Conservation (phyloP, 2,329 filamentous ascomycete species). For the Alternaria alternata region DNA sequence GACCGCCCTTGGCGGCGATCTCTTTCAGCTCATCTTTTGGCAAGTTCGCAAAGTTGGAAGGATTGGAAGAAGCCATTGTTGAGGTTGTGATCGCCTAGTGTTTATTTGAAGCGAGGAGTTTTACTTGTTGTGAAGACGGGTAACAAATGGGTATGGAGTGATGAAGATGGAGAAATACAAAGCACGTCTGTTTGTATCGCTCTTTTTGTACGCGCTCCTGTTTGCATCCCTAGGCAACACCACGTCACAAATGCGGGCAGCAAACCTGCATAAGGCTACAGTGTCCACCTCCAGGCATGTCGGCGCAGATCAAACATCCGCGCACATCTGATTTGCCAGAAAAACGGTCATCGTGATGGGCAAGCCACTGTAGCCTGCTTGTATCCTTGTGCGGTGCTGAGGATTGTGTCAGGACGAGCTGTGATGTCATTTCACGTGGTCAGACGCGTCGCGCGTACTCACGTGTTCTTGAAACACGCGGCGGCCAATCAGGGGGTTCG, state of each 20-base stretch:
- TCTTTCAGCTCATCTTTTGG: constrained; percentile 59
- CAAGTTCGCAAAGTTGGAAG: constrained; percentile 62
- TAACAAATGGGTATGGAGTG: background rate
- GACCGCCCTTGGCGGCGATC: constrained; percentile 60
- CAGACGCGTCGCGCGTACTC: constrained; percentile 22
- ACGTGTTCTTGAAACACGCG: constrained; percentile 7
- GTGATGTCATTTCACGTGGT: constrained; percentile 32
- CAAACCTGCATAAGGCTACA: background rate
- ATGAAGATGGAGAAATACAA: background rate
- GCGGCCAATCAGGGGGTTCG: constrained; percentile 24
- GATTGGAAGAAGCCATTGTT: constrained; percentile 55
- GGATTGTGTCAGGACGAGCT: constrained; percentile 1
- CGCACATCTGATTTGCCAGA: constrained; percentile 14
- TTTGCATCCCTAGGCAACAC: constrained; percentile 24
- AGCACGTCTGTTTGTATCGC: constrained; percentile 18
- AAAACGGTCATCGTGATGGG: constrained; percentile 2
- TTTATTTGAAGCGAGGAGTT: constrained; percentile 6
- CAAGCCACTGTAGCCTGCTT: constrained; percentile 25
- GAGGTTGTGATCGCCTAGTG: background rate
- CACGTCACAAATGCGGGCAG: constrained; percentile 28
- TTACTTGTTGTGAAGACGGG: constrained; percentile 1
- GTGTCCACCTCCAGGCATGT: constrained; percentile 8
- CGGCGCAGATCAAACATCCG: constrained; percentile 15
- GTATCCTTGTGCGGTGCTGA: constrained; percentile 14
- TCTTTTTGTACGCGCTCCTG: constrained; percentile 18